Conservation (phyloP, 257 asterid species). For the Solanum virginianum region DNA sequence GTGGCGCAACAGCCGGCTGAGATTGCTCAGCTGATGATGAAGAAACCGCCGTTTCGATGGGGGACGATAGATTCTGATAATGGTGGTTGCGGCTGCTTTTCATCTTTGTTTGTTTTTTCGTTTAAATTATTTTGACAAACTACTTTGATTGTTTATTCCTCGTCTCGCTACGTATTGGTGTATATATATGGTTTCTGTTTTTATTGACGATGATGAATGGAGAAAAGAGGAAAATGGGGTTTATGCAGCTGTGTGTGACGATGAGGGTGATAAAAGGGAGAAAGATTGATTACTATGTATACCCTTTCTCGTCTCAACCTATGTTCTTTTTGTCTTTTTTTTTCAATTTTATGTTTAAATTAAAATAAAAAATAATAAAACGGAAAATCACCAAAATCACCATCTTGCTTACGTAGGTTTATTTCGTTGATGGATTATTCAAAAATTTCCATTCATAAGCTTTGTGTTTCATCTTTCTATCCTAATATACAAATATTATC, state of each 20-base stretch:
- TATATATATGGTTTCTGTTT: background rate
- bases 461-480: no score
- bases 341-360: background rate
- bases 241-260: background rate
- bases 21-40: conserved; percentile 2
- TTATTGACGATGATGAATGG: background rate
- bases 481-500: no score
- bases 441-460: no score
- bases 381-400: no score
- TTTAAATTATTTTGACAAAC: background rate
- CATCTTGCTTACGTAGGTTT: no score
- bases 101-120: background rate
- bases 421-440: no score
- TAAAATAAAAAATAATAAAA: no score
- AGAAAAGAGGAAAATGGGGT: background rate
- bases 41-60: background rate
- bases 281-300: background rate
- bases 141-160: background rate
- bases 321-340: background rate
- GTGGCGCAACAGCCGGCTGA: conserved; percentile 5
- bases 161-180: background rate
- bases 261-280: background rate
- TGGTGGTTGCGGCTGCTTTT: background rate
- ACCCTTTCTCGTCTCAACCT: background rate
- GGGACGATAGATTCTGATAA: background rate